Evolutionary conservation across 2,329 filamentous ascomycete genomes (phyloP), one percentile per base, ranked within the genome.

Genomic region (Aurifilum marmelostoma): DNA sequence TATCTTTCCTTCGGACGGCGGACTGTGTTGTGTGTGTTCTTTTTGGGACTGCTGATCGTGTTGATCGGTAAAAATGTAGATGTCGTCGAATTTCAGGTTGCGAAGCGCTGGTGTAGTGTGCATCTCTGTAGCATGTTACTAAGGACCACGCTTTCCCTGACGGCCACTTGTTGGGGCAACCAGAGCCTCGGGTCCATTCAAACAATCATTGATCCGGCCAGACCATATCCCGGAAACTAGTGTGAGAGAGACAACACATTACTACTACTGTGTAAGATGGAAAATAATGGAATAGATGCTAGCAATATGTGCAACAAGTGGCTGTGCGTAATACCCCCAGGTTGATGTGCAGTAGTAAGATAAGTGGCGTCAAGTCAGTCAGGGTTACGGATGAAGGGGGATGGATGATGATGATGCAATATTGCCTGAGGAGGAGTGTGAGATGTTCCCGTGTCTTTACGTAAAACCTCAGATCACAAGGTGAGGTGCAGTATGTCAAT

Each of bases 391-490:
- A 29, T 24, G 27, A 29, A 14, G 47, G n/a, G 47, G 4, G 16
- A 18, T 4, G 41, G 5, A 2, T 11, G n/a, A 54, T n/a, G 14
- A 29, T 29, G 52, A 56, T 56, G 52, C 52, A 56, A 56, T 56
- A 16, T 32, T 56, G 52, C 27, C 24, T 4, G n/a, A 47, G 16
- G 24, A 54, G 29, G 29, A 43, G 27, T 24, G 27, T 34, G n/a
- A 52, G 32, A 50, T 16, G 29, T 8, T 29, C 18, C 56, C 32
- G 52, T 69, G 34, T 56, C 52, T 24, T 63, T 63, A 63, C 61
- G 61, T 63, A 63, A 63, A 63, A 50, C 14, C 61, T 50, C 27
- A 34, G 61, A 63, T 63, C 41, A 63, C 61, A 37, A 29, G 63
- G 18, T 39, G 63, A 39, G 47, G 21, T 41, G 63, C n/a, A 65